A percentile compares a stretch with the other conserved stretches of the same genome.
Evolutionary conservation across 495 filamentous ascomycete species (phyloP).

Genomic region (Neurospora tetraspora): DNA sequence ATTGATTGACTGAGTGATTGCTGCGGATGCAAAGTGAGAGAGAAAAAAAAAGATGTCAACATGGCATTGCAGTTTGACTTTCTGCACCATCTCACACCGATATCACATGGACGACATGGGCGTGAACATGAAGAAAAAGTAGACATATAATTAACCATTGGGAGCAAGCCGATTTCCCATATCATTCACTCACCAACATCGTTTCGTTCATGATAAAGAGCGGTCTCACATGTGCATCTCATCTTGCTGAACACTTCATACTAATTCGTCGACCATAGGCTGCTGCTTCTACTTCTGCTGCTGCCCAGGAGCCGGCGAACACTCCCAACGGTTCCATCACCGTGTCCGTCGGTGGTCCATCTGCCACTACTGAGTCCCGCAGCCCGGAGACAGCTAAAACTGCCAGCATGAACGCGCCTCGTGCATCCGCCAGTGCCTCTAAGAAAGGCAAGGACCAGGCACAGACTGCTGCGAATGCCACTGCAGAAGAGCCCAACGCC

Average conservation of each 20-base stretch:
- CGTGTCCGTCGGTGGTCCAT: background rate
- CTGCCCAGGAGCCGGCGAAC: background rate
- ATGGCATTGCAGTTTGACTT: background rate
- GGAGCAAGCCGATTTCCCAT: background rate
- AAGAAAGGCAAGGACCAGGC: background rate
- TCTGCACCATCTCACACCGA: background rate
- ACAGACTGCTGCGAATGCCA: background rate
- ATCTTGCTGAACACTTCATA: background rate
- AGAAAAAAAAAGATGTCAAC: background rate
- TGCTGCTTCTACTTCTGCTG: background rate
- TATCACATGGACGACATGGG: background rate
- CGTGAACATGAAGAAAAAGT: background rate
- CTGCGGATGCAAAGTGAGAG: background rate
- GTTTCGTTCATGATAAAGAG: background rate
- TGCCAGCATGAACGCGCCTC: background rate
- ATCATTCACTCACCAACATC: background rate
- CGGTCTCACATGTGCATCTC: background rate
- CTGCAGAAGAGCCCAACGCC: background rate
- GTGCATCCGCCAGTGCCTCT: background rate
- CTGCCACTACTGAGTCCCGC: background rate
- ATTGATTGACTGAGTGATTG: background rate
- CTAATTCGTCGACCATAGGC: background rate
- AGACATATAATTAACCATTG: background rate
- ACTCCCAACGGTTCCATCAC: background rate
- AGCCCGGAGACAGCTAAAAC: background rate